phyloP scores from a whole-genome alignment of 257 asterid species.

The Fraxinus pennsylvanica region DNA sequence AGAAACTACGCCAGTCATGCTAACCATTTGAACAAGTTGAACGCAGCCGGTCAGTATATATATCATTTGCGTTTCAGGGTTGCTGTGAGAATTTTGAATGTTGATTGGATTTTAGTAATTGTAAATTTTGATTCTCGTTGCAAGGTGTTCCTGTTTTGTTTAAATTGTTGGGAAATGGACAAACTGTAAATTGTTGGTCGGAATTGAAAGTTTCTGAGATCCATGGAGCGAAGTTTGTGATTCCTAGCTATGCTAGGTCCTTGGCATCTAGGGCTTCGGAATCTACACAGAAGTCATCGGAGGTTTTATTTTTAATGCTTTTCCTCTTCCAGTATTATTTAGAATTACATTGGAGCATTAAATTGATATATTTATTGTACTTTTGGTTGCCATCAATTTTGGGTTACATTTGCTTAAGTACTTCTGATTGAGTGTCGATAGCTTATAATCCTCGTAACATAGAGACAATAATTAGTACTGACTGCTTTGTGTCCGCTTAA shows the following conservation, averaged over 20 bases:
- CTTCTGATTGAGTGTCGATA: neutral
- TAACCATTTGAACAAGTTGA: constrained; percentile 9
- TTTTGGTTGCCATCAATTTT: neutral
- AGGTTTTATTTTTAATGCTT: constrained; percentile 38
- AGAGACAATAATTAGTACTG: neutral
- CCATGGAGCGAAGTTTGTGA: constrained; percentile 21
- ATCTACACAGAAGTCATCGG: constrained; percentile 33
- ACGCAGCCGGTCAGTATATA: constrained; percentile 19
- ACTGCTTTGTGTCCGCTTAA: neutral
- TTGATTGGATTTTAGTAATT: constrained; percentile 6
- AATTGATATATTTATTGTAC: neutral
- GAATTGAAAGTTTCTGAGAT: constrained; percentile 36
- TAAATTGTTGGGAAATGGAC: constrained; percentile 21
- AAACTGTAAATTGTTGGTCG: constrained; percentile 24
- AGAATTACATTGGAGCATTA: neutral
- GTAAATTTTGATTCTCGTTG: constrained; percentile 7
- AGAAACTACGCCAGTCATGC: constrained; percentile 18
- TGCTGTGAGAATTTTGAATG: neutral
- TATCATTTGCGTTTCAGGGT: neutral
- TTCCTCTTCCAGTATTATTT: neutral
- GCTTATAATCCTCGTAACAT: neutral
- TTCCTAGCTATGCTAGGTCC: constrained; percentile 38
- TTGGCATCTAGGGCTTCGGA: constrained; percentile 50
- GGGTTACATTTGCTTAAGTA: neutral
- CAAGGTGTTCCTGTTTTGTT: constrained; percentile 17